Percentiles rank a stretch among this genome's conserved stretches.
These are phyloP conservation scores for Pseudotulostoma volvatum DNA, from an alignment of 495 filamentous ascomycete genomes.

Conservation along the genomic window DNA sequence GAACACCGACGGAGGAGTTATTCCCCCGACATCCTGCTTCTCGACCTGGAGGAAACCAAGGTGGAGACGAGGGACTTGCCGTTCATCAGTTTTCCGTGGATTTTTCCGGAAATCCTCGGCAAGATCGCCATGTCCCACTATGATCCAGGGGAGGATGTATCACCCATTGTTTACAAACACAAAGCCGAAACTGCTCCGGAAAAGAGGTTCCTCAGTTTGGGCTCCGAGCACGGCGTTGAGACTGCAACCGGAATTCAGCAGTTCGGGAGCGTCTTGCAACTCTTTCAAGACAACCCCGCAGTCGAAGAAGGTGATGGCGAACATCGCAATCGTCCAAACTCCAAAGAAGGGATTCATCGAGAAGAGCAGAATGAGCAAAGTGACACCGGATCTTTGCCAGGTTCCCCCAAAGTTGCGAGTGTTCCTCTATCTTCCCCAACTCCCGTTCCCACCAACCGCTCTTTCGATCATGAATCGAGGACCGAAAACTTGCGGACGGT, in stretches of 20 bases:
- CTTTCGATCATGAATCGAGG: not conserved
- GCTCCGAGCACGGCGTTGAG: not conserved
- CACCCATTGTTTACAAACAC: not conserved
- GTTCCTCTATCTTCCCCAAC: not conserved
- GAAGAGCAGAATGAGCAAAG: not conserved
- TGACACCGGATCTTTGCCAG: not conserved
- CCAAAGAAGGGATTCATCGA: not conserved
- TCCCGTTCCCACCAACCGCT: not conserved
- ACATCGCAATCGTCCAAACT: not conserved
- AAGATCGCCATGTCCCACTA: conserved; percentile 41
- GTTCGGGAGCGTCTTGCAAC: not conserved
- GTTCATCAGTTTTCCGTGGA: conserved; percentile 86
- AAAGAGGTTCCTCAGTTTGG: too few species aligned
- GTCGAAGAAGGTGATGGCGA: not conserved
- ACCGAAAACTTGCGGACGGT: not conserved
- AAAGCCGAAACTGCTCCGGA: not conserved
- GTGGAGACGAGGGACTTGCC: conserved; percentile 39
- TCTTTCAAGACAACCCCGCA: not conserved
- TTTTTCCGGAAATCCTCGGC: conserved; percentile 60
- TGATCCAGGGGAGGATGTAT: conserved; percentile 4
- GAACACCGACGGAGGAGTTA: conserved; percentile 15
- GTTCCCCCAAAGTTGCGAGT: not conserved
- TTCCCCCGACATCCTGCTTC: conserved; percentile 15
- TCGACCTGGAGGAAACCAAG: conserved; percentile 14
- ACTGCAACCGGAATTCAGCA: not conserved